Base-by-base conservation (phyloP, 768 basidiomycete genomes). In the Russula lepida region DNA sequence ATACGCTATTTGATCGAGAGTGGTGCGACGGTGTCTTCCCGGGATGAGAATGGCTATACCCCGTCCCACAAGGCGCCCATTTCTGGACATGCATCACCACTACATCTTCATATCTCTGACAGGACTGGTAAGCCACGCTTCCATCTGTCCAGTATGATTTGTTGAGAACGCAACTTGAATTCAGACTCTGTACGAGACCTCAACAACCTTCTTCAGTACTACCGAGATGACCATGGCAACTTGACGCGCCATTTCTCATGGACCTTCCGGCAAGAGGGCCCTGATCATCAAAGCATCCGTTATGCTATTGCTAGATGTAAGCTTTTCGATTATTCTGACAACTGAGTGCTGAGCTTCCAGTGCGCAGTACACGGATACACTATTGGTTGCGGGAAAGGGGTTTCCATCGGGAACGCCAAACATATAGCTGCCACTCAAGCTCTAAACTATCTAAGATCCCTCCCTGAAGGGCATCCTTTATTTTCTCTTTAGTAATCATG, bases 131-230 rank as follows among this genome's bases (percentile, higher is more conserved):
- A n/a, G 60, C 6, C 6, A 23, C 11, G 21, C 13, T 43, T 41
- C 27, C 13, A 3, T 54, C 21, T 43, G 8, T 15, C 19, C 23
- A 19, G 13, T n/a, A 19, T 15, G 15, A 6, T 27, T n/a, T 0
- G 27, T 15, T 58, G 46, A 54, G 6, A 30, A 5, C 7, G 30
- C 28, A 11, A 35, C 13, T 2, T 13, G 15, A 17, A 39, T 35
- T 6, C 41, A 27, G 60, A 62, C 46, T 25, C 30, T 23, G 39
- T 49, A 1, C 56, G 61, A 39, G 56, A 58, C 15, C 56, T 62
- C 39, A 61, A 61, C 15, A 56, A 61, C 54, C 19, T 7, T 19
- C 60, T 61, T 27, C 60, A 56, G 28, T 19, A 48, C 15, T 33
- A 11, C 41, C 35, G 35, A 37, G 35, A 60, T 30, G 23, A 30